Conservation (phyloP, 1,139 yeast genomes). For the Arxiozyma telluris region DNA sequence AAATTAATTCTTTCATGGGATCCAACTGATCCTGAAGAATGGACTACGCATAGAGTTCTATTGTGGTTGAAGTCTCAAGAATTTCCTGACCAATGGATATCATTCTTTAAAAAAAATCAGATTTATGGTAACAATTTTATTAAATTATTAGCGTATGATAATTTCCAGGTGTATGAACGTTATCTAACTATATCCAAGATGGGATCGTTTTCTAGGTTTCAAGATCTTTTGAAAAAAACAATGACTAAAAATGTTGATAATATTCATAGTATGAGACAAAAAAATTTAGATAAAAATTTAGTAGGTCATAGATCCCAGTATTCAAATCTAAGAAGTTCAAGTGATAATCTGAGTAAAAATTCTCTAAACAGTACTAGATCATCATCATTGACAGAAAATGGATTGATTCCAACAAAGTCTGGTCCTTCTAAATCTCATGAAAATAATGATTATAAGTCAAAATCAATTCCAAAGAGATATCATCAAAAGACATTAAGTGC, state of each 20-base stretch:
- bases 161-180: constrained; percentile 39
- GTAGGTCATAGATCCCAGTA: not conserved
- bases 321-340: constrained; percentile 17
- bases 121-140: constrained; percentile 58
- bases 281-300: constrained; percentile 1
- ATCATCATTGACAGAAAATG: constrained; percentile 24
- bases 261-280: constrained; percentile 8
- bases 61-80: constrained; percentile 59
- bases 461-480: constrained; percentile 8
- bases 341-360: constrained; percentile 20
- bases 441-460: constrained; percentile 9
- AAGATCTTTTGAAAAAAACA: constrained; percentile 42
- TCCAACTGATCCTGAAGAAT: constrained; percentile 40
- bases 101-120: constrained; percentile 49
- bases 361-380: constrained; percentile 13
- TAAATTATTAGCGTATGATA: constrained; percentile 60
- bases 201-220: constrained; percentile 49
- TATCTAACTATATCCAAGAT: constrained; percentile 41
- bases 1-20: constrained; percentile 35
- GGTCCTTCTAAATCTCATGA: constrained; percentile 2
- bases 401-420: constrained; percentile 7
- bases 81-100: constrained; percentile 68
- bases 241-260: constrained; percentile 32
- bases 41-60: constrained; percentile 62
- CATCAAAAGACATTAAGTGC: constrained; percentile 29